Evolutionary conservation across 2,329 filamentous ascomycete species (phyloP).

Genomic region (Apiospora phragmitis): DNA sequence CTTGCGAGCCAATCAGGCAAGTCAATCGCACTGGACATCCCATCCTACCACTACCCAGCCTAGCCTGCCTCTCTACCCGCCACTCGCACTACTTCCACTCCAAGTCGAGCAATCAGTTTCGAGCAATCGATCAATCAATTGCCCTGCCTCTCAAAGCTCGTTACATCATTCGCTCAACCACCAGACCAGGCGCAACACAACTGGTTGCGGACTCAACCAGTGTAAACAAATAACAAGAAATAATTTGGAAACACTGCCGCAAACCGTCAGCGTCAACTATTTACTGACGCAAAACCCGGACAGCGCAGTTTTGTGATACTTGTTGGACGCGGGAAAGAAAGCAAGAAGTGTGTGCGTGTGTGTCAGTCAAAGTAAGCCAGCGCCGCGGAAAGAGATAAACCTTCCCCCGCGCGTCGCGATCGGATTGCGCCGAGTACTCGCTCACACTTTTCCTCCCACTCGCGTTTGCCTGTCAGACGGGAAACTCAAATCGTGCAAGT

Average conservation of each 20-base stretch:
- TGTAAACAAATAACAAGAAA: constrained; percentile 12
- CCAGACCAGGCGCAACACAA: constrained; percentile 5
- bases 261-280: neutral
- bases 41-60: neutral
- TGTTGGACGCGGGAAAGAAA: neutral
- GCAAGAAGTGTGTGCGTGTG: neutral
- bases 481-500: constrained; percentile 4
- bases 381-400: constrained; percentile 5
- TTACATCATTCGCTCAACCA: constrained; percentile 11
- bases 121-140: constrained; percentile 4
- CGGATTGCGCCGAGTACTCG: constrained; percentile 3
- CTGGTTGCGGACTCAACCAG: constrained; percentile 9
- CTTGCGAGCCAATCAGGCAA: constrained; percentile 10
- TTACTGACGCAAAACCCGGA: neutral
- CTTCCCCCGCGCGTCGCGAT: constrained; percentile 5
- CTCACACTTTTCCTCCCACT: neutral
- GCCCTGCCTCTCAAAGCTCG: constrained; percentile 6
- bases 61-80: neutral
- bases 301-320: constrained; percentile 1
- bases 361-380: constrained; percentile 4
- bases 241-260: neutral
- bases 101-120: neutral
- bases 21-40: neutral
- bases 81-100: neutral
- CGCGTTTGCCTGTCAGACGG: constrained; percentile 11